Evolutionary conservation across 495 filamentous ascomycete species (phyloP).

Genomic region (Talaromyces wortmannii): DNA sequence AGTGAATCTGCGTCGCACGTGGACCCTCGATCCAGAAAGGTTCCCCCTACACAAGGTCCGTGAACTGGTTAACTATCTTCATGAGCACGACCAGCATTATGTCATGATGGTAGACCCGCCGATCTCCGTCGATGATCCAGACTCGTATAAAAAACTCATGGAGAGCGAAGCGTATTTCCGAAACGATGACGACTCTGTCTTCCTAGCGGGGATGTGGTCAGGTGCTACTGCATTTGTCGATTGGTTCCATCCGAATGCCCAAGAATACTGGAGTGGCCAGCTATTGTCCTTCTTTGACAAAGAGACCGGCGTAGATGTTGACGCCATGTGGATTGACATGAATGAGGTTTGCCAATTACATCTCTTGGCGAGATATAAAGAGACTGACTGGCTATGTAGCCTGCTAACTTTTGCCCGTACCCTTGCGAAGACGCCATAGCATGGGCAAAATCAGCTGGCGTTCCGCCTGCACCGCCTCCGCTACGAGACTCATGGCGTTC

Average conservation of each 20-base stretch:
- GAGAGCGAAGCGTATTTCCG: constrained; percentile 13
- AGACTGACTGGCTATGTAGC: neutral
- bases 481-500: constrained; percentile 48
- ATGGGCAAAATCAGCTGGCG: constrained; percentile 43
- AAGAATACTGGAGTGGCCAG: constrained; percentile 14
- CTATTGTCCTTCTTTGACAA: constrained; percentile 2
- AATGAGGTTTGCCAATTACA: constrained; percentile 7
- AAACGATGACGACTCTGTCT: constrained; percentile 9
- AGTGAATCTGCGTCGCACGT: constrained; percentile 14
- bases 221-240: constrained; percentile 18
- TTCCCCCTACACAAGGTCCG: constrained; percentile 8
- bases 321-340: constrained; percentile 21
- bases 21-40: constrained; percentile 16
- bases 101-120: constrained; percentile 18
- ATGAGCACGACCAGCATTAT: constrained; percentile 13
- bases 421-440: constrained; percentile 60
- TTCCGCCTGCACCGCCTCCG: constrained; percentile 60
- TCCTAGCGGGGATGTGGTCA: constrained; percentile 16
- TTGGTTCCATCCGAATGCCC: constrained; percentile 14
- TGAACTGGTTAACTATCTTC: constrained; percentile 11
- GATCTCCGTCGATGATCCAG: constrained; percentile 8
- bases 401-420: constrained; percentile 61
- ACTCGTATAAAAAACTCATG: constrained; percentile 2
- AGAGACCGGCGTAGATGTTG: constrained; percentile 7
- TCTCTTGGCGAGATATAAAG: neutral